Base-by-base conservation (phyloP, 73 alveolate genomes). In the Strombidium stylifer region DNA sequence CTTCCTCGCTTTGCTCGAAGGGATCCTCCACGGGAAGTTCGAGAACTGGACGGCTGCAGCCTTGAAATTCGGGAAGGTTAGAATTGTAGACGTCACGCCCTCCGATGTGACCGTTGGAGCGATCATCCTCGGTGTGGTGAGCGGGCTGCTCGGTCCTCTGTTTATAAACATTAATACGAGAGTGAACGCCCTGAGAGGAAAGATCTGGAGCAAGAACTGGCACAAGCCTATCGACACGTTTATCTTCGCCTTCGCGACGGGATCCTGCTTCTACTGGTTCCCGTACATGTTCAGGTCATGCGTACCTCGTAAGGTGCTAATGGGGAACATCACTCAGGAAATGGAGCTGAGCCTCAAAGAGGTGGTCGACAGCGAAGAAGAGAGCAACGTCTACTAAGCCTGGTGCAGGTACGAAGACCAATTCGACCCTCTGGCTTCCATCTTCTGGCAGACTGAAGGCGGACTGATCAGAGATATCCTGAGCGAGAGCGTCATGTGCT, bases 371-470 rank as follows among this genome's bases (percentile, higher is more conserved):
- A 56, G 47, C 20, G 11, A 51, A 6, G 71, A 61, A 10, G 54
- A 35, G 10, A 21, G 46, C 25, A 62, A 31, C 23, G 34, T 62
- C 6, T 3, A 60, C 47, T 73, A 73, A 23, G 26, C 55, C 0
- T 73, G 86, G n/a, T n/a, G n/a, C n/a, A n/a, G n/a, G 19, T 50
- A 51, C 14, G 37, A 73, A 23, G 80, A 55, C 0, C 16, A 73
- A 23, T 73, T 62, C 57, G 62, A 61, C 28, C 70, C 68, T 3
- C 65, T 73, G 1, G 86, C 86, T 46, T 47, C 86, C 25, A 45
- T 73, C 18, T 25, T 73, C 24, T 58, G 45, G 35, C 42, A 73
- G 37, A 56, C 77, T 18, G 86, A 64, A 25, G 80, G 79, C 3
- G 34, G 48, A 5, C 67, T 53, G 30, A 73, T 73, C 45, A 60